Percentiles rank a stretch among this genome's conserved stretches.
phyloP scores from a whole-genome alignment of 2,329 filamentous ascomycete genomes.

The Fusarium duplospermum region DNA sequence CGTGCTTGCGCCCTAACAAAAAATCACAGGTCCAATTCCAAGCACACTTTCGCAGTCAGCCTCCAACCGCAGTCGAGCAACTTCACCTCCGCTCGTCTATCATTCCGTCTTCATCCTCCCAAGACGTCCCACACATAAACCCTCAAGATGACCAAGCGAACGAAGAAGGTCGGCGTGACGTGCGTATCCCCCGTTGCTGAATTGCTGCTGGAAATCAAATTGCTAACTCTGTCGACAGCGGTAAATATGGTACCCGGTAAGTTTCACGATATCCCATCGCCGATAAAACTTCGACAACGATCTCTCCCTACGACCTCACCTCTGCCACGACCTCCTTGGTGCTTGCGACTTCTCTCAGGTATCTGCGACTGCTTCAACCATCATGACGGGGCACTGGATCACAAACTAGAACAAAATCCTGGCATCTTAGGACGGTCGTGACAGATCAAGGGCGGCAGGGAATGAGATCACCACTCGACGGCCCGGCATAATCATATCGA shows the following conservation, averaged over 20 bases:
- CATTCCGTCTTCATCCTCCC: constrained; percentile 49
- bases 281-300: constrained; percentile 35
- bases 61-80: constrained; percentile 47
- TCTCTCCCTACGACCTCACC: constrained; percentile 11
- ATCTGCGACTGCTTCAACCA: constrained; percentile 6
- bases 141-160: constrained; percentile 92
- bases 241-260: constrained; percentile 98
- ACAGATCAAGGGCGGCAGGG: constrained; percentile 15
- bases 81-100: constrained; percentile 47
- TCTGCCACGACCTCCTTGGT: constrained; percentile 25
- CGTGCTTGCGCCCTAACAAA: constrained; percentile 56
- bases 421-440: constrained; percentile 6
- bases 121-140: constrained; percentile 53
- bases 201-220: constrained; percentile 10
- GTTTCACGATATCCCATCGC: constrained; percentile 48
- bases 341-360: not conserved
- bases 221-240: constrained; percentile 52
- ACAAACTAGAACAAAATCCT: not conserved
- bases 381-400: constrained; percentile 4
- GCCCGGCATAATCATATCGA: constrained; percentile 7
- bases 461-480: constrained; percentile 7
- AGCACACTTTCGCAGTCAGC: constrained; percentile 49
- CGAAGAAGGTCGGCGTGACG: constrained; percentile 97
- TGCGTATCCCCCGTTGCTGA: constrained; percentile 47
- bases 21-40: constrained; percentile 53